A percentile compares a stretch with the other conserved stretches of the same genome.
These are phyloP conservation scores for Neostapfia colusana DNA, from an alignment of 176 grass and related monocot species.

Conservation along the genomic window DNA sequence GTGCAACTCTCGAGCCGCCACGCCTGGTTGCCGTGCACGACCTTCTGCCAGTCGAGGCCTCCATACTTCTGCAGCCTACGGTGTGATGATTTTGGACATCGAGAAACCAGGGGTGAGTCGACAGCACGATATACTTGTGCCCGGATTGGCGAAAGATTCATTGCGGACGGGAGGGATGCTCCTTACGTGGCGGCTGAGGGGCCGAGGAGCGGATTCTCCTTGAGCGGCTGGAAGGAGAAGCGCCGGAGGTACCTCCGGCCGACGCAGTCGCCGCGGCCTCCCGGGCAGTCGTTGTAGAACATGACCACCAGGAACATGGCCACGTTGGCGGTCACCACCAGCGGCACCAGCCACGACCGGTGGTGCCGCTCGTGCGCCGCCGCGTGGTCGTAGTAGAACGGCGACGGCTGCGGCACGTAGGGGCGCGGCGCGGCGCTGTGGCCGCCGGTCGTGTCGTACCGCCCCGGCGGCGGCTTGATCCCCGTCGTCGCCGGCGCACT, in stretches of 20 bases:
- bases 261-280: constrained; percentile 49
- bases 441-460: constrained; percentile 23
- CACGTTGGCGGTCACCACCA: constrained; percentile 63
- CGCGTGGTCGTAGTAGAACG: constrained; percentile 62
- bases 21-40: constrained; percentile 60
- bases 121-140: neutral
- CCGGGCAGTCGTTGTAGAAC: constrained; percentile 76
- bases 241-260: constrained; percentile 50
- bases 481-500: constrained; percentile 31
- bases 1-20: constrained; percentile 75
- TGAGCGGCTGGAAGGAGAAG: constrained; percentile 86
- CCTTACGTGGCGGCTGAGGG: constrained; percentile 63
- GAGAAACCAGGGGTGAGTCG: neutral
- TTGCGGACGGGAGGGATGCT: neutral
- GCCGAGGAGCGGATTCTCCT: constrained; percentile 78
- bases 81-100: neutral
- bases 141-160: neutral
- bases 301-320: constrained; percentile 65
- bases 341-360: constrained; percentile 69
- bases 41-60: constrained; percentile 61
- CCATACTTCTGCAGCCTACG: constrained; percentile 69
- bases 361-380: constrained; percentile 44
- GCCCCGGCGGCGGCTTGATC: constrained; percentile 54
- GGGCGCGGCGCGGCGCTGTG: neutral
- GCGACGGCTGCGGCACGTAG: constrained; percentile 10